phyloP scores from a whole-genome alignment of 495 filamentous ascomycete genomes.

The Oidiodendron maius region DNA sequence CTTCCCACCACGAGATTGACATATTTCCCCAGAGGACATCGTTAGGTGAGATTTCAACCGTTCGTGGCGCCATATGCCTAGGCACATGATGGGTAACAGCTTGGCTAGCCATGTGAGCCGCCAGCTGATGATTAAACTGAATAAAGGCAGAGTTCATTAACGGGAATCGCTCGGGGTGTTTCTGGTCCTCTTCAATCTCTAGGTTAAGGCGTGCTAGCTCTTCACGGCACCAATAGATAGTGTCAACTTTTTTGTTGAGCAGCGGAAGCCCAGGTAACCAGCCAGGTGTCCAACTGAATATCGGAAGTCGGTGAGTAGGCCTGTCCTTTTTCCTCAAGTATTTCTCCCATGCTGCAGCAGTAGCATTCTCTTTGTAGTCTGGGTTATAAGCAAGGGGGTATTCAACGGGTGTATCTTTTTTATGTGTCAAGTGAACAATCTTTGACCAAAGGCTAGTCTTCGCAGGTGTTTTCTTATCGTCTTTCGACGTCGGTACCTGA shows the following conservation, averaged over 20 bases:
- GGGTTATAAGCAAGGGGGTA: constrained; percentile 70
- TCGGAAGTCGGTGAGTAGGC: constrained; percentile 76
- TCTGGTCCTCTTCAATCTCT: constrained; percentile 90
- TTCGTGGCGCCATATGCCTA: constrained; percentile 88
- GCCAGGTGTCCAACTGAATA: constrained; percentile 59
- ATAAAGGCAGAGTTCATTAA: constrained; percentile 98
- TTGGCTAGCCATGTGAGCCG: constrained; percentile 97
- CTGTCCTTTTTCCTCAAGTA: constrained; percentile 78
- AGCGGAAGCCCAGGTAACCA: constrained; percentile 79
- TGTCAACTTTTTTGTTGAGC: constrained; percentile 88
- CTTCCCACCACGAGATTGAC: constrained; percentile 93
- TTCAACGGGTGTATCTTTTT: constrained; percentile 35
- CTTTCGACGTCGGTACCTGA: constrained; percentile 10
- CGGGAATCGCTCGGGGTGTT: constrained; percentile 79
- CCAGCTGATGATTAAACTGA: constrained; percentile 97
- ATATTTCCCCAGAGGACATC: constrained; percentile 98
- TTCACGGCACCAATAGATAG: constrained; percentile 83
- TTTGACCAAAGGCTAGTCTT: constrained; percentile 38
- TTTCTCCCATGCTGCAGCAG: constrained; percentile 75
- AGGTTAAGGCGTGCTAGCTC: constrained; percentile 85
- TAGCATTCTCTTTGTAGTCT: constrained; percentile 55
- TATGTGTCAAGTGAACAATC: constrained; percentile 30
- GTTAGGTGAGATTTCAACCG: constrained; percentile 86
- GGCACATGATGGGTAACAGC: constrained; percentile 86
- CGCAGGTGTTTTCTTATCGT: constrained; percentile 30